A percentile compares a stretch with the other conserved stretches of the same genome.
These are phyloP conservation scores for Microsporum audouinii DNA, from an alignment of 2,329 filamentous ascomycete species.

Conservation along the genomic window DNA sequence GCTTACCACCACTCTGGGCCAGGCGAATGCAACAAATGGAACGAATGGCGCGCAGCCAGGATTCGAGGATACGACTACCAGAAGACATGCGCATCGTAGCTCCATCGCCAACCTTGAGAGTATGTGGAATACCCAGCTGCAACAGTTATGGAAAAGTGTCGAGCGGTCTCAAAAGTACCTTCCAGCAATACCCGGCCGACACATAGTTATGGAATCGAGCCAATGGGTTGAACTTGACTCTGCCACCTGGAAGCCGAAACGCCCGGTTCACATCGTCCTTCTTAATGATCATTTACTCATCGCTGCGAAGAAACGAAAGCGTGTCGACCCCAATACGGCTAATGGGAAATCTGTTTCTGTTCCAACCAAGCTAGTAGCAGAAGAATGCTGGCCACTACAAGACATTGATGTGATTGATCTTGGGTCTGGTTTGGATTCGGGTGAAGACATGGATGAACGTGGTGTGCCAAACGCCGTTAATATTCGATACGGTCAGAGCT, in stretches of 20 bases:
- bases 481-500: slow-evolving; percentile 77
- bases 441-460: slow-evolving; percentile 41
- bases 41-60: slow-evolving; percentile 38
- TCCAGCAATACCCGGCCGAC: slow-evolving; percentile 78
- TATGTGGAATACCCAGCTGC: slow-evolving; percentile 55
- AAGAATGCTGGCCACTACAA: slow-evolving; percentile 84
- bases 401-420: slow-evolving; percentile 91
- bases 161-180: slow-evolving; percentile 96
- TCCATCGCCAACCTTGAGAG: slow-evolving; percentile 67
- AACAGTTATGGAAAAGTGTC: slow-evolving; percentile 90
- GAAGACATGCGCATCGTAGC: slow-evolving; percentile 65
- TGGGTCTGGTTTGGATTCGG: slow-evolving; percentile 40
- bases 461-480: slow-evolving; percentile 74
- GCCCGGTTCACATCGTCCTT: slow-evolving; percentile 81
- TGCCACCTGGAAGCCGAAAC: slow-evolving; percentile 85
- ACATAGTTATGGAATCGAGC: slow-evolving; percentile 85
- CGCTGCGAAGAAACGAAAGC: slow-evolving; percentile 85
- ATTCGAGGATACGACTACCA: slow-evolving; percentile 41
- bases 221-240: slow-evolving; percentile 95
- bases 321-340: slow-evolving; percentile 52
- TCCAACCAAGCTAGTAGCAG: slow-evolving; percentile 69
- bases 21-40: slow-evolving; percentile 37
- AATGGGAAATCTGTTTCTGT: slow-evolving; percentile 34
- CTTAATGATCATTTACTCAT: slow-evolving; percentile 90
- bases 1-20: slow-evolving; percentile 58